These are phyloP conservation scores for Phytophthora lateralis DNA, from an alignment of 352 stramenopile species.

Conservation along the genomic window DNA sequence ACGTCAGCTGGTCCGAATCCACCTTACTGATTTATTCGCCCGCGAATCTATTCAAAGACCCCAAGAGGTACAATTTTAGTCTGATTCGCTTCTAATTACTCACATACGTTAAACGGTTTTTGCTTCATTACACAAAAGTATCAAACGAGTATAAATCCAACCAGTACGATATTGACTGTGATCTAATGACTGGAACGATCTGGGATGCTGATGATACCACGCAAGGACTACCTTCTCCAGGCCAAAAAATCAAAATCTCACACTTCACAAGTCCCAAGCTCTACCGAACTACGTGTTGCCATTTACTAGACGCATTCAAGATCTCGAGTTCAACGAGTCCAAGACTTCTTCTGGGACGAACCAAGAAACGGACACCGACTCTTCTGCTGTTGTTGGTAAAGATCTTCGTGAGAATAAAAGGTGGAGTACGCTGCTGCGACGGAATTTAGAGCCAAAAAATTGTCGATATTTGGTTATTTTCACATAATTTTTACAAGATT, in stretches of 20 bases:
- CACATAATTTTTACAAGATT: no score
- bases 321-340: not conserved
- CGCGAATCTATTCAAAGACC: not conserved
- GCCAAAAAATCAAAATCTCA: not conserved
- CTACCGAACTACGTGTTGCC: not conserved
- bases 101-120: not conserved
- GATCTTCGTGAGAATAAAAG: no score
- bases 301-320: not conserved
- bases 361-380: no score
- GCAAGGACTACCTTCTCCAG: not conserved
- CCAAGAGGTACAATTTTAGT: not conserved
- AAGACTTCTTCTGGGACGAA: no score
- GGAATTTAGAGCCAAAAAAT: no score
- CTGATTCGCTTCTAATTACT: not conserved
- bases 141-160: not conserved
- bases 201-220: not conserved
- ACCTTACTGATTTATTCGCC: not conserved
- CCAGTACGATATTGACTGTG: not conserved
- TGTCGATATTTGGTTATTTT: no score
- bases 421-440: no score
- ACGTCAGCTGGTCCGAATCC: not conserved
- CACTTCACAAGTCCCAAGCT: not conserved
- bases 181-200: not conserved
- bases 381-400: no score
- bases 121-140: not conserved